Evolutionary conservation across 2,329 filamentous ascomycete genomes (phyloP), one percentile per base, ranked within the genome.

Genomic region (Elsinoe perseae): DNA sequence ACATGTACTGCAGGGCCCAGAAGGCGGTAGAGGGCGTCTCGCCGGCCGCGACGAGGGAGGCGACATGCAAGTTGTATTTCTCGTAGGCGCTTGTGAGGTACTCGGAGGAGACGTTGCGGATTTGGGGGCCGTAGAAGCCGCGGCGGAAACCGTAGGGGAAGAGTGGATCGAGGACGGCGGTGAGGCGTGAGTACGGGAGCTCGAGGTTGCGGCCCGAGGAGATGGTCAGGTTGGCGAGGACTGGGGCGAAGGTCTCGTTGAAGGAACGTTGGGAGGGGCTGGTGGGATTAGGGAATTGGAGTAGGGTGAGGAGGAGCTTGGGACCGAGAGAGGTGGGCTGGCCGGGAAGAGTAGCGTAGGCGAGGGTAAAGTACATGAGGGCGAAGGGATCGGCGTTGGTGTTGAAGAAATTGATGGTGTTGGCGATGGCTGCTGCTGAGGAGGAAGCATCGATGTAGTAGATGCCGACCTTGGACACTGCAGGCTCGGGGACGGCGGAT

Each of bases 1-100:
- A 53, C 57, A 59, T 59, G 54, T 59, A 59, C 23, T 60, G 53
- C 12, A 58, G 50, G n/a, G 53, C 58, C 56, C 57, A 58, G 14
- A 55, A 44, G 1, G 58, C 54, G 9, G 40, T 53, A 3, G 16
- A n/a, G 14, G 58, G 58, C 2, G 27, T 7, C 3, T 54, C 40
- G 2, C 54, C 57, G 4, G 42, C 28, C 6, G 23, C 18, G 14
- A 58, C 20, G 1, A 48, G 36, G 5, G 21, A n/a, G 4, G 54
- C 27, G 23, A 60, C 44, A 34, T 57, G 58, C 20, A 3, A 3
- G n/a, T 46, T 50, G 42, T 58, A 27, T 8, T 18, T 16, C 2
- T 40, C 5, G 3, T 40, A 54, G 23, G 40, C 36, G 21, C 30
- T 9, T 16, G 18, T 27, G n/a, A 60, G 10, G 32, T 56, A 56